phyloP scores from a whole-genome alignment of 495 filamentous ascomycete species.

The Aspergillus nidulans region DNA sequence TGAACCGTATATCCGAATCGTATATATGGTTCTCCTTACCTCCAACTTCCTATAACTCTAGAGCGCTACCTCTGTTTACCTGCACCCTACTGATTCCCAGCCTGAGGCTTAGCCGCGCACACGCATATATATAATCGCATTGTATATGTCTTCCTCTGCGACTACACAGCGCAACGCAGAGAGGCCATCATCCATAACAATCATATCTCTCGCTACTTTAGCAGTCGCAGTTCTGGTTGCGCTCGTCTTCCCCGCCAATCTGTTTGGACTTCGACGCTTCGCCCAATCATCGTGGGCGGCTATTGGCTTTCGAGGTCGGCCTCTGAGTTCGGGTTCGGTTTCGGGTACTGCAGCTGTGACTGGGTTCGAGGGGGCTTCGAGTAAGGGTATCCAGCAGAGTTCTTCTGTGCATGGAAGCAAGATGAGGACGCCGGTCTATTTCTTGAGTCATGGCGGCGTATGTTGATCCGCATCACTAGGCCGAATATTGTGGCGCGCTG shows the following conservation, averaged over 20 bases:
- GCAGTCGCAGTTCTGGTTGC: conserved; percentile 9
- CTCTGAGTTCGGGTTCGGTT: neutral
- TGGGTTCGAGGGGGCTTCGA: neutral
- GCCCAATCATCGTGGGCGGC: conserved; percentile 14
- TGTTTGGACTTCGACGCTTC: conserved; percentile 30
- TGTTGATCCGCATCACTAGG: conserved; percentile 27
- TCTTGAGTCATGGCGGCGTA: conserved; percentile 74
- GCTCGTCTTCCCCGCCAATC: conserved; percentile 16
- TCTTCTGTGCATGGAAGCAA: neutral
- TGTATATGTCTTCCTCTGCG: conserved; percentile 6
- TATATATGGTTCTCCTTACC: neutral
- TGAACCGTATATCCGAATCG: neutral
- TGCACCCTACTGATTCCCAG: too few species aligned
- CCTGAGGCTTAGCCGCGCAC: neutral
- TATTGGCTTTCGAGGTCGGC: neutral
- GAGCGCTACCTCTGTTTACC: too few species aligned
- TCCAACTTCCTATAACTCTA: neutral
- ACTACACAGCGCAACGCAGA: neutral
- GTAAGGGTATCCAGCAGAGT: neutral
- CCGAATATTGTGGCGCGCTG: neutral
- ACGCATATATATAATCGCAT: neutral
- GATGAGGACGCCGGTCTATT: conserved; percentile 65
- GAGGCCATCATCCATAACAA: neutral
- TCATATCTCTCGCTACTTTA: conserved; percentile 6
- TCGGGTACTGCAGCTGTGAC: neutral